Evolutionary conservation across 495 filamentous ascomycete genomes (phyloP), one percentile per base, ranked within the genome.

Genomic region (Aspergillus bridgeri): DNA sequence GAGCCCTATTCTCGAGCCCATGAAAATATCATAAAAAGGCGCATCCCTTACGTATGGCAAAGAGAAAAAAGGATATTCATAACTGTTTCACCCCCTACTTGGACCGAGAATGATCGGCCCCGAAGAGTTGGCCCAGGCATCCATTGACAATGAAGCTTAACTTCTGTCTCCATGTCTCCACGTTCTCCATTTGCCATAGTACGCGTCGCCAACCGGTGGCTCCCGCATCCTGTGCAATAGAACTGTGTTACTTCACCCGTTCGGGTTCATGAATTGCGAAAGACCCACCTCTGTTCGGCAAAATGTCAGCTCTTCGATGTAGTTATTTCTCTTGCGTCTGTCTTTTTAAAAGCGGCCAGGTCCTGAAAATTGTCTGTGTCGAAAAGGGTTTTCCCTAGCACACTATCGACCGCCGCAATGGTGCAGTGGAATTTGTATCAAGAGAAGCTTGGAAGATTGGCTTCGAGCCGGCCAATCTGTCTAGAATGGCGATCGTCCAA

Each of bases 401-500:
- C 33, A 38, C 33, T 38, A 9, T 38, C 33, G 33, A 38, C 33
- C 33, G 33, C 17, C 33, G 11, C 33, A 11, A 38, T 38, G 33
- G 11, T 15, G 11, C 6, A 15, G 33, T 15, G 33, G 33, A 15
- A 38, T 38, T 15, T 38, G 8, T 38, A 38, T 38, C 33, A 38
- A 3, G 33, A 38, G 33, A 38, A 38, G 13, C 33, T 38, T 38
- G 33, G 33, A 38, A 15, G 33, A 9, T 38, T 38, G 33, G 11
- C 33, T 38, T 38, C 33, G 33, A 11, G 11, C 3, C 33, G 33
- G 1, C 33, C 33, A 38, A 38, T 38, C 33, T 38, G 33, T 38
- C 33, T 38, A 22, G 46, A 24, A 48, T 22, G 46, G 46, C 20
- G 46, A 24, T 48, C 76, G 33, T 48, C 33, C 11, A 59, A 27